Evolutionary conservation across 352 stramenopile species (phyloP).

Genomic region (Phytophthora sp.): DNA sequence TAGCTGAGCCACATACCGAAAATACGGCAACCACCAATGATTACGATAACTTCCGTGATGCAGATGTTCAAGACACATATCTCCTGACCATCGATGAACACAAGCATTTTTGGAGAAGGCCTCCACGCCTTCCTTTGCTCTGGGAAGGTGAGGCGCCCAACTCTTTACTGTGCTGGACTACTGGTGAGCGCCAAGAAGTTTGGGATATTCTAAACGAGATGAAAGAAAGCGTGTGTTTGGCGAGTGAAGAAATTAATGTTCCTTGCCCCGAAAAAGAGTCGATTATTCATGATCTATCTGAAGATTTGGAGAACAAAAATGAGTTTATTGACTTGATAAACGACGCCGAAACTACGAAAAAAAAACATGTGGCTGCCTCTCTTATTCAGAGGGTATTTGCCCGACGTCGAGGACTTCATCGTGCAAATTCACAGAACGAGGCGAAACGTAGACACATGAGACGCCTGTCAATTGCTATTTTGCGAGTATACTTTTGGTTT

Average conservation of each 20-base stretch:
- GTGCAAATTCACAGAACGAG: constrained; percentile 22
- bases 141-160: constrained; percentile 33
- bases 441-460: constrained; percentile 24
- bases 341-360: no score
- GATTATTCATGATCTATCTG: not conserved
- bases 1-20: constrained; percentile 14
- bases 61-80: constrained; percentile 25
- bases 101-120: constrained; percentile 11
- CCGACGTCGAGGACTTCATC: constrained; percentile 11
- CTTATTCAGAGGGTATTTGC: constrained; percentile 46
- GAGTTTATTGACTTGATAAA: no score
- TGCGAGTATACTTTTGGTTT: constrained; percentile 40
- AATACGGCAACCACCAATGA: not conserved
- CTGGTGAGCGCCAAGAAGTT: constrained; percentile 8
- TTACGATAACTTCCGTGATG: constrained; percentile 9
- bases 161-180: constrained; percentile 32
- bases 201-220: constrained; percentile 28
- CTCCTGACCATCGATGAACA: constrained; percentile 18
- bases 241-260: constrained; percentile 41
- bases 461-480: constrained; percentile 9
- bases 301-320: no score
- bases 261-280: not conserved
- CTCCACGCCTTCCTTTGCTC: constrained; percentile 22
- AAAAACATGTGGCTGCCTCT: constrained; percentile 31
- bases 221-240: constrained; percentile 33